A percentile compares a stretch with the other conserved stretches of the same genome.
These are phyloP conservation scores for Mucor saturninus DNA, from an alignment of 371 early-diverging fungal species.

Conservation along the genomic window DNA sequence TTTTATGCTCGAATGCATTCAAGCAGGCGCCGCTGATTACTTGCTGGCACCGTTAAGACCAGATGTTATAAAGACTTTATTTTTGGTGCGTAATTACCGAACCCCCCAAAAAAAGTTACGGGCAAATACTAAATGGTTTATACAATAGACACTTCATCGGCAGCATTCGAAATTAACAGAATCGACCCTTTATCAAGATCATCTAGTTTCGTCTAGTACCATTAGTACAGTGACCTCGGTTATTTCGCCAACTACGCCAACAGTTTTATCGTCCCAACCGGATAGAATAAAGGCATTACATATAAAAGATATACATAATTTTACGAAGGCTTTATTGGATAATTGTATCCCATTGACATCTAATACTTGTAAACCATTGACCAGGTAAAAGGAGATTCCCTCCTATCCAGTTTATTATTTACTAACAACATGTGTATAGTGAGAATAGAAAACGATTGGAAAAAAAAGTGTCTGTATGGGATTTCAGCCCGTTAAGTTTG, in stretches of 20 bases:
- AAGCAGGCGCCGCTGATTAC: conserved; percentile 58
- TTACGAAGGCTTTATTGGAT: conserved; percentile 20
- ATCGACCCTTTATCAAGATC: conserved; percentile 24
- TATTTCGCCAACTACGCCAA: conserved; percentile 28
- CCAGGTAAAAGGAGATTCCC: not conserved
- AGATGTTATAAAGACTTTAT: conserved; percentile 57
- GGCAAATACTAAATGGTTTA: not conserved
- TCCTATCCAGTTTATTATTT: not conserved
- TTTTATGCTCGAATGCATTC: conserved; percentile 49
- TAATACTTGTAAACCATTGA: conserved; percentile 8
- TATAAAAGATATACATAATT: conserved; percentile 24
- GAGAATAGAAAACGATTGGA: conserved; percentile 30
- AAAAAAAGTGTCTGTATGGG: conserved; percentile 64
- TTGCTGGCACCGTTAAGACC: conserved; percentile 51
- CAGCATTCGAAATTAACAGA: conserved; percentile 4
- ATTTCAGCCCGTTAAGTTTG: conserved; percentile 69
- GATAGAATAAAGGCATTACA: conserved; percentile 25
- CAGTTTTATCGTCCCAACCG: conserved; percentile 11
- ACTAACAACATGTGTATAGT: not conserved
- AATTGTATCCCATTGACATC: conserved; percentile 15
- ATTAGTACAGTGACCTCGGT: conserved; percentile 23
- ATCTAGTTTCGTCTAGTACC: conserved; percentile 26
- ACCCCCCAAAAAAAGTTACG: not conserved
- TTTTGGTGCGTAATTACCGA: conserved; percentile 43
- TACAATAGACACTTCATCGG: conserved; percentile 17